Percentiles rank a stretch among this genome's conserved stretches.
These are phyloP conservation scores for Ajuga chamaepitys DNA, from an alignment of 257 asterid species.

Conservation along the genomic window DNA sequence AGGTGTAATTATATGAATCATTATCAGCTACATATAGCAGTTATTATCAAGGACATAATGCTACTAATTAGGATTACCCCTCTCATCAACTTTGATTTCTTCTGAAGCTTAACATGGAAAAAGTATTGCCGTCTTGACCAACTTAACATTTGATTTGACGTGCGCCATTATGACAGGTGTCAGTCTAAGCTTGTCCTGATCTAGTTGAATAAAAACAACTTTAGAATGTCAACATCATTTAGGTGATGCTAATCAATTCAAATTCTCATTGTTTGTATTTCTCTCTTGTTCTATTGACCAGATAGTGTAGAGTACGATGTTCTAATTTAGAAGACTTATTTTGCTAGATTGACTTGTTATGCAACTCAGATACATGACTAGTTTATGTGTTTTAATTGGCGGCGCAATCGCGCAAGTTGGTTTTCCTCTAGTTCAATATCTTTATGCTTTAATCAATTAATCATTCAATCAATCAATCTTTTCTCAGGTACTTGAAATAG, in stretches of 20 bases:
- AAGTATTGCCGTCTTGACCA: background rate
- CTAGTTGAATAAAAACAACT: background rate
- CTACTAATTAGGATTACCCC: background rate
- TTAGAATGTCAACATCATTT: background rate
- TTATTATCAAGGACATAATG: background rate
- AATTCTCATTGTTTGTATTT: background rate
- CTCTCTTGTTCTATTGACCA: too few species aligned
- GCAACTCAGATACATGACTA: background rate
- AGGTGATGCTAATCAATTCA: background rate
- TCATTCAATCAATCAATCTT: background rate
- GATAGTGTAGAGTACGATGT: too few species aligned
- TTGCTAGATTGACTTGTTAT: background rate
- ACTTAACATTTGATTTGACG: background rate
- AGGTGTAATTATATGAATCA: background rate
- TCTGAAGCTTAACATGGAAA: background rate
- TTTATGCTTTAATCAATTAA: background rate
- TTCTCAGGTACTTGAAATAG: background rate
- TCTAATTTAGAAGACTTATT: background rate
- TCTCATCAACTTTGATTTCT: background rate
- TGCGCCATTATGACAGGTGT: background rate
- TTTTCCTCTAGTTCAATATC: background rate
- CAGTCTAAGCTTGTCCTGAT: background rate
- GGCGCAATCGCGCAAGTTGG: conserved; percentile 19
- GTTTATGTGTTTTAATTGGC: conserved; percentile 8
- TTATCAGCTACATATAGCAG: background rate